phyloP scores from a whole-genome alignment of 192 early-diverging fungal genomes.

The Coemansia reversa region DNA sequence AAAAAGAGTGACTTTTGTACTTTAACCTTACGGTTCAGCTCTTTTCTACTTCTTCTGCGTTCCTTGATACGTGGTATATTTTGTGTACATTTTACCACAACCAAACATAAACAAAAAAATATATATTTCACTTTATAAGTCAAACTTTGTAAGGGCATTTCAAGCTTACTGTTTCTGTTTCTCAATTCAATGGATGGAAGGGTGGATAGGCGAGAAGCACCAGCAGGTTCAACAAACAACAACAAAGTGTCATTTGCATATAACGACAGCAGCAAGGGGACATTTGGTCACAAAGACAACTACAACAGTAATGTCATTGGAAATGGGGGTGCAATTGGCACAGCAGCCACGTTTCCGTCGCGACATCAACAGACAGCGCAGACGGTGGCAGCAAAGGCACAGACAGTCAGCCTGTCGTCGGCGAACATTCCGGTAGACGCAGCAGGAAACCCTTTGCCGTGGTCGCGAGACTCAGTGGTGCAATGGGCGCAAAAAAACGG shows the following conservation, averaged over 20 bases:
- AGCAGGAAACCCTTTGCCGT: conserved; percentile 39
- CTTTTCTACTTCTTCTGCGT: background rate
- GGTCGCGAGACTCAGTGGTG: conserved; percentile 45
- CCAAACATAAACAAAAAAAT: background rate
- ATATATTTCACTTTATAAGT: background rate
- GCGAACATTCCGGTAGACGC: conserved; percentile 37
- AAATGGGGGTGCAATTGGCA: conserved; percentile 24
- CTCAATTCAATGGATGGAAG: background rate
- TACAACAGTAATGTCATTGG: background rate
- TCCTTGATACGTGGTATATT: background rate
- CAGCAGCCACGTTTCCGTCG: conserved; percentile 8
- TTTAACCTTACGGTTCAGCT: background rate
- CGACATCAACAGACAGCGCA: conserved; percentile 12
- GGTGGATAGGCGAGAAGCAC: background rate
- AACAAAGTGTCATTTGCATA: background rate
- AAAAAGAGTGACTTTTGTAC: background rate
- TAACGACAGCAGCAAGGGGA: background rate
- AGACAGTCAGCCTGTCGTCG: conserved; percentile 28
- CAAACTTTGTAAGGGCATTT: too few species aligned
- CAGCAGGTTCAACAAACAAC: conserved; percentile 1
- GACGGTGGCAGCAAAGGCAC: conserved; percentile 6
- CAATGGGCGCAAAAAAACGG: conserved; percentile 40
- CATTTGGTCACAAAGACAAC: background rate
- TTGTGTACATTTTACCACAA: conserved; percentile 1
- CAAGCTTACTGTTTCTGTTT: background rate